phyloP scores from a whole-genome alignment of 148 eudicot species.

The Polygonum aviculare region DNA sequence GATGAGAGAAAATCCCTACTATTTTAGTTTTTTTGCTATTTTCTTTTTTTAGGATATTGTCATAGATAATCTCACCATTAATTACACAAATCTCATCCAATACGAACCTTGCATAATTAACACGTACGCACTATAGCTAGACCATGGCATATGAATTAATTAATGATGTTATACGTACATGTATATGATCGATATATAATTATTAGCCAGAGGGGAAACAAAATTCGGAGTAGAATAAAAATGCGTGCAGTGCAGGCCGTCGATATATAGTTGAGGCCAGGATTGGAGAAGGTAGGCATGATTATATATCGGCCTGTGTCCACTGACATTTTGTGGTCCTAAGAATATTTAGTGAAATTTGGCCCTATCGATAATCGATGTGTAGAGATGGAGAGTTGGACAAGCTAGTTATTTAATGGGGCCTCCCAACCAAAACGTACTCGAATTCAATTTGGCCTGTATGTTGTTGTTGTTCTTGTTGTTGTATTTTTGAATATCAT shows the following conservation, averaged over 20 bases:
- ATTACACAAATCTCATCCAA: too few relatives aligned
- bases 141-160: too few relatives aligned
- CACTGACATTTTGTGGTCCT: not conserved
- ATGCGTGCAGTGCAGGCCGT: not conserved
- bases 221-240: not conserved
- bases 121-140: too few relatives aligned
- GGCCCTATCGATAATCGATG: not conserved
- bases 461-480: too few relatives aligned
- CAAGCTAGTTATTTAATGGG: not conserved
- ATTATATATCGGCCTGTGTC: not conserved
- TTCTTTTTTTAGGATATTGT: too few relatives aligned
- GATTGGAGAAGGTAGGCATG: too few relatives aligned
- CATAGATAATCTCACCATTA: too few relatives aligned
- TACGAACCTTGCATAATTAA: too few relatives aligned
- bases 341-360: not conserved
- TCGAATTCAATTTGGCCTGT: not conserved
- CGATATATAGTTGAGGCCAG: not conserved
- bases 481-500: not conserved
- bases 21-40: too few relatives aligned
- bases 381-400: slow-evolving; percentile 6
- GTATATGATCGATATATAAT: not conserved
- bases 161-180: too few relatives aligned
- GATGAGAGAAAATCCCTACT: too few relatives aligned
- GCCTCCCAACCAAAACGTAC: not conserved
- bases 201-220: not conserved